A percentile compares a stretch with the other conserved stretches of the same genome.
Conservation (phyloP, 2,329 filamentous ascomycete genomes). For the Fusarium nanum region DNA sequence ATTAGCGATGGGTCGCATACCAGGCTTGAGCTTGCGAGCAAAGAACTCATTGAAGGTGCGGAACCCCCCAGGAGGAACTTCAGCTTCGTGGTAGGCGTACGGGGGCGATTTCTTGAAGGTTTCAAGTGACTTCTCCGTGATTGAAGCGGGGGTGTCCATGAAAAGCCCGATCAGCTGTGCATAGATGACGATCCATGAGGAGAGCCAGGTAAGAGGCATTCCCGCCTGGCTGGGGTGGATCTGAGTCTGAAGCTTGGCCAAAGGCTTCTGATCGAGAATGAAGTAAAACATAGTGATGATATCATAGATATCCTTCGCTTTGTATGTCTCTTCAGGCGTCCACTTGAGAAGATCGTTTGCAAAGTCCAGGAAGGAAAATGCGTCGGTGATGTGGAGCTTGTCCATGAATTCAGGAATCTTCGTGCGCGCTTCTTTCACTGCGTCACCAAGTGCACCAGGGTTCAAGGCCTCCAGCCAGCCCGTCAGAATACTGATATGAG, state of each 20-base stretch:
- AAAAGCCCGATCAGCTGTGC: constrained; percentile 15
- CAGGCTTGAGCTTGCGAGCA: constrained; percentile 6
- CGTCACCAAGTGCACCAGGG: constrained; percentile 7
- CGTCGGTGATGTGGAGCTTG: constrained; percentile 9
- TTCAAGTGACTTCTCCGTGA: constrained; percentile 1
- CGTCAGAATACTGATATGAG: neutral
- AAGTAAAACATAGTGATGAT: constrained; percentile 16
- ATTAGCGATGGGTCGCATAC: neutral
- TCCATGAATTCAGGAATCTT: constrained; percentile 18
- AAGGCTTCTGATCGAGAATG: constrained; percentile 3
- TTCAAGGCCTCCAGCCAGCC: neutral
- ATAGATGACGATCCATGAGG: constrained; percentile 15
- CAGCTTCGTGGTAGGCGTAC: constrained; percentile 8
- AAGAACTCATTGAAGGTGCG: constrained; percentile 20
- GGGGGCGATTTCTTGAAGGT: constrained; percentile 13
- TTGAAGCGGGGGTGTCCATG: constrained; percentile 4
- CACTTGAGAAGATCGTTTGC: constrained; percentile 18
- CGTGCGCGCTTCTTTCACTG: neutral
- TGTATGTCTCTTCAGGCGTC: constrained; percentile 1
- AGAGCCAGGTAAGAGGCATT: constrained; percentile 7
- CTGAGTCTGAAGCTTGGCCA: neutral
- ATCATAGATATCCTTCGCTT: constrained; percentile 10
- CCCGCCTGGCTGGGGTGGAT: constrained; percentile 1
- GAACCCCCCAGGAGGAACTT: constrained; percentile 11
- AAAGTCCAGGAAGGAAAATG: constrained; percentile 11